A percentile compares a stretch with the other conserved stretches of the same genome.
Evolutionary conservation across 2,329 filamentous ascomycete species (phyloP).

Genomic region (Cladosporium sp.): DNA sequence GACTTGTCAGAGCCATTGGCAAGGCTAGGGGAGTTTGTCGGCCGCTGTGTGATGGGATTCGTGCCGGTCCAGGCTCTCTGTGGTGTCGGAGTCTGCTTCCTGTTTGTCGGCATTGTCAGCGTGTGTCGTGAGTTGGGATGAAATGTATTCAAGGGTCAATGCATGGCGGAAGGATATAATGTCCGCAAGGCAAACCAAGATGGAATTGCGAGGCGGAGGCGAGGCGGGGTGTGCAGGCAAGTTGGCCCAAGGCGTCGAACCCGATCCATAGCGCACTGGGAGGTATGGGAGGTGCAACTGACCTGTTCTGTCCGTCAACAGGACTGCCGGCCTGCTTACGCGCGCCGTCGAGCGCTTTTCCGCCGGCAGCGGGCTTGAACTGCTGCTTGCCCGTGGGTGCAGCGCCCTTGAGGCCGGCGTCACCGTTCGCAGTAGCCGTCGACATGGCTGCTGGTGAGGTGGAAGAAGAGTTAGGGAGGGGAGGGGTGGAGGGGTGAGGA

Average conservation of each 20-base stretch:
- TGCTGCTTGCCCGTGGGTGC: constrained; percentile 37
- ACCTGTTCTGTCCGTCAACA: constrained; percentile 56
- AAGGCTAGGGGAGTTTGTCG: constrained; percentile 43
- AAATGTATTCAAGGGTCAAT: background rate
- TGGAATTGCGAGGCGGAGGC: constrained; percentile 4
- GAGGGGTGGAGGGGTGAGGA: constrained; percentile 21
- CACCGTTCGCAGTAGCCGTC: constrained; percentile 33
- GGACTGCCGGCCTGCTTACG: constrained; percentile 59
- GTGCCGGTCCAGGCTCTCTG: constrained; percentile 63
- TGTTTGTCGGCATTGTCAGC: constrained; percentile 32
- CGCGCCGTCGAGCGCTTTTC: constrained; percentile 53
- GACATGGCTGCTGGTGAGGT: constrained; percentile 28
- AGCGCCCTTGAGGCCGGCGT: constrained; percentile 25
- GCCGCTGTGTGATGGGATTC: constrained; percentile 61
- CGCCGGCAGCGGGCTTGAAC: constrained; percentile 50
- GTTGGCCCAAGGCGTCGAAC: background rate
- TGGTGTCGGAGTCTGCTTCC: constrained; percentile 48
- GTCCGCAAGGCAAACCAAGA: constrained; percentile 16
- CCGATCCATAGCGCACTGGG: background rate
- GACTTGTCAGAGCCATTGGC: constrained; percentile 55
- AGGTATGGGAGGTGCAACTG: constrained; percentile 36
- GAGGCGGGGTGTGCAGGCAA: constrained; percentile 1
- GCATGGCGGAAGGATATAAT: constrained; percentile 7
- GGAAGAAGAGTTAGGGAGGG: constrained; percentile 17
- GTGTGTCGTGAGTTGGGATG: background rate